phyloP scores from a whole-genome alignment of 129 eudicot species.

The Escallonia rubra region DNA sequence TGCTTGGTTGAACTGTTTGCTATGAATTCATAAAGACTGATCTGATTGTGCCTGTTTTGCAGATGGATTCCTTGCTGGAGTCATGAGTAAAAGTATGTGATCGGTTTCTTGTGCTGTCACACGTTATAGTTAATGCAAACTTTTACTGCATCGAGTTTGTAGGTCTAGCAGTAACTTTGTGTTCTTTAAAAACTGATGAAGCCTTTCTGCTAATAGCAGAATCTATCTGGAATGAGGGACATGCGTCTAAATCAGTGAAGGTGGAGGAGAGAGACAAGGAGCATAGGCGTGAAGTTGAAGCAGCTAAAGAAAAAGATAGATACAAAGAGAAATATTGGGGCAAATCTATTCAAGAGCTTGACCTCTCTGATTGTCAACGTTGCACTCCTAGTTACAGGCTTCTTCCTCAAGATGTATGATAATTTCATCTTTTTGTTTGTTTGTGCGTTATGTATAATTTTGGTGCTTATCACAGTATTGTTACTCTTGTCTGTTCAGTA shows the following conservation, averaged over 20 bases:
- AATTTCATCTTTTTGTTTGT: neutral
- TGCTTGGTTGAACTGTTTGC: neutral
- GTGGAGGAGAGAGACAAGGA: conserved; percentile 82
- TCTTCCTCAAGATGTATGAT: conserved; percentile 86
- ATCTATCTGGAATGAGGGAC: conserved; percentile 82
- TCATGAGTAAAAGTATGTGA: conserved; percentile 90
- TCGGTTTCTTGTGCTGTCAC: neutral
- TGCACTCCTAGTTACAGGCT: conserved; percentile 99
- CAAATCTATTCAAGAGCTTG: conserved; percentile 94
- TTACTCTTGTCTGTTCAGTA: conserved; percentile 39
- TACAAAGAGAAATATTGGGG: conserved; percentile 84
- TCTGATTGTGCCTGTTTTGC: conserved; percentile 33
- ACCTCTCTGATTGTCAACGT: conserved; percentile 81
- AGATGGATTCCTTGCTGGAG: conserved; percentile 98
- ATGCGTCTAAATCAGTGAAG: conserved; percentile 57
- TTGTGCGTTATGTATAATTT: neutral
- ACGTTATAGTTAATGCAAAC: neutral
- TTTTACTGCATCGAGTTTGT: neutral
- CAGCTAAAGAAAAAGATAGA: conserved; percentile 66
- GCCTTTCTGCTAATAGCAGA: conserved; percentile 42
- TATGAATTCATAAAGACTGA: neutral
- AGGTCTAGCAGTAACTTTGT: neutral
- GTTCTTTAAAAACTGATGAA: conserved; percentile 7
- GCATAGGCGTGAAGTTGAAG: conserved; percentile 35
- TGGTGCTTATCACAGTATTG: conserved; percentile 7